Percentiles rank a stretch among this genome's conserved stretches.
Evolutionary conservation across 2,329 filamentous ascomycete species (phyloP).

Genomic region (Colletotrichum liaoningense): DNA sequence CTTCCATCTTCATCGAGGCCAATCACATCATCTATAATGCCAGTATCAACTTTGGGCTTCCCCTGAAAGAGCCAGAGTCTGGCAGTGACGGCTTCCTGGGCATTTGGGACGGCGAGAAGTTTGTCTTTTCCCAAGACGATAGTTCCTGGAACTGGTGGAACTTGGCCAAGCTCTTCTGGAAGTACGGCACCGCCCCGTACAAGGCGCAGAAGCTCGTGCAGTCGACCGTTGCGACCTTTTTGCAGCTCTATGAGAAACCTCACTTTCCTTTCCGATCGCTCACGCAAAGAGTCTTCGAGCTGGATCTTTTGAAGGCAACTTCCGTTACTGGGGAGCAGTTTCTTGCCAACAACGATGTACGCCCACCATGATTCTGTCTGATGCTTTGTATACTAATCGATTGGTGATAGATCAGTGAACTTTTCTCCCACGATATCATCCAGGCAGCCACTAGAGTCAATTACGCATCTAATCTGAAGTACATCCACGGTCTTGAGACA

Average conservation of each 20-base stretch:
- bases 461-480: conserved; percentile 88
- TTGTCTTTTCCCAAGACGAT: conserved; percentile 75
- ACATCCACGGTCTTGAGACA: conserved; percentile 89
- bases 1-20: conserved; percentile 88
- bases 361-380: not conserved
- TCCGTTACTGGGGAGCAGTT: conserved; percentile 79
- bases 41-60: conserved; percentile 76
- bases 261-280: conserved; percentile 87
- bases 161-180: conserved; percentile 82
- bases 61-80: conserved; percentile 57
- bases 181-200: conserved; percentile 84
- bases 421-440: conserved; percentile 83
- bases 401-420: conserved; percentile 63
- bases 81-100: conserved; percentile 70
- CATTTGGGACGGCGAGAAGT: conserved; percentile 84
- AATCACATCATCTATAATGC: conserved; percentile 87
- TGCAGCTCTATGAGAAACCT: conserved; percentile 83
- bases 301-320: conserved; percentile 75
- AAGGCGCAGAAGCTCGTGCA: conserved; percentile 80
- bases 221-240: conserved; percentile 76
- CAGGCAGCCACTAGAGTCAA: conserved; percentile 94
- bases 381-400: not conserved
- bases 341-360: conserved; percentile 71
- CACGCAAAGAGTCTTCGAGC: conserved; percentile 72
- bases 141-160: conserved; percentile 81